Evolutionary conservation across 352 stramenopile species (phyloP).

Genomic region (Lagenidium sp.): DNA sequence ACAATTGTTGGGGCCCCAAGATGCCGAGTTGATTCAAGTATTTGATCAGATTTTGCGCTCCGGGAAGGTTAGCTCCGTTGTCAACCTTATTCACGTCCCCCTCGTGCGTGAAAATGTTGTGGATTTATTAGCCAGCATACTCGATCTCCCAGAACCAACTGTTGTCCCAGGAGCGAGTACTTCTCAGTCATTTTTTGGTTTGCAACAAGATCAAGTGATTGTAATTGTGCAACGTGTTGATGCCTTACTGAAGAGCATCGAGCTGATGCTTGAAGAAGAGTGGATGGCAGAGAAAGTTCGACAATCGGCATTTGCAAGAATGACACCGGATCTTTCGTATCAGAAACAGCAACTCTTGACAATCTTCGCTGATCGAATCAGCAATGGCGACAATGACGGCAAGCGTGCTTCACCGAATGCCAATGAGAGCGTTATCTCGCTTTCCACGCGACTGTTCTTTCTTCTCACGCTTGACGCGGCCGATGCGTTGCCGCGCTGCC

Average conservation of each 20-base stretch:
- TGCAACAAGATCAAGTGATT: conserved; percentile 70
- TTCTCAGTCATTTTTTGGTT: conserved; percentile 23
- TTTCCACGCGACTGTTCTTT: conserved; percentile 76
- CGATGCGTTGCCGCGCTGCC: conserved; percentile 72
- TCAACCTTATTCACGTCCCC: conserved; percentile 69
- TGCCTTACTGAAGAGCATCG: conserved; percentile 69
- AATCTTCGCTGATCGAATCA: conserved; percentile 69
- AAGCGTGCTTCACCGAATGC: conserved; percentile 46
- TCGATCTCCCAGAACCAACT: conserved; percentile 73
- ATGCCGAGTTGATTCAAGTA: conserved; percentile 48
- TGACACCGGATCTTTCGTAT: conserved; percentile 67
- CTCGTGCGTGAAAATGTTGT: conserved; percentile 79
- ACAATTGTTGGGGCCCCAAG: conserved; percentile 64
- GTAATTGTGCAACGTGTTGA: conserved; percentile 72
- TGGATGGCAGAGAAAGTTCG: conserved; percentile 81
- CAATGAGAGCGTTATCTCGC: conserved; percentile 72
- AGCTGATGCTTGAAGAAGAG: conserved; percentile 82
- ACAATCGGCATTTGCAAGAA: conserved; percentile 67
- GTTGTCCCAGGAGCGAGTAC: conserved; percentile 30
- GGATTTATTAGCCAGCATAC: conserved; percentile 72
- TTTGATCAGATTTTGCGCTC: conserved; percentile 59
- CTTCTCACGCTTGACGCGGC: conserved; percentile 78
- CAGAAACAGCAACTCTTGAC: conserved; percentile 70
- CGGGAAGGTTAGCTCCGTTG: conserved; percentile 31
- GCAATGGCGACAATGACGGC: conserved; percentile 33